Evolutionary conservation across 1,284 basidiomycete species (phyloP).

Genomic region (Ustilago trichophora): DNA sequence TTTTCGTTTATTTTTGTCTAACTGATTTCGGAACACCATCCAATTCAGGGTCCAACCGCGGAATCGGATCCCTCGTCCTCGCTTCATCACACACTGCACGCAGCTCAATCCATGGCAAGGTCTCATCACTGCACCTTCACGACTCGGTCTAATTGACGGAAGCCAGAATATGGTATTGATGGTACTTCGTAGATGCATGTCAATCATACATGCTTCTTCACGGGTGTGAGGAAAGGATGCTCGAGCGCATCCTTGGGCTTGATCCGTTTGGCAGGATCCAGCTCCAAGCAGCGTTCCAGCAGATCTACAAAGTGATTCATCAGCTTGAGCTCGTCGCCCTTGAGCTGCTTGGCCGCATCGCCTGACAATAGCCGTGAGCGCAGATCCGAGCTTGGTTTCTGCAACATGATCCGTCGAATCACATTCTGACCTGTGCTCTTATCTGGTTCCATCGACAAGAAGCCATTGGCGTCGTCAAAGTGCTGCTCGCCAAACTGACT

Average conservation of each 20-base stretch:
- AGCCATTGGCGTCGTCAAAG: slow-evolving; percentile 83
- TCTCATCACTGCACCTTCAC: no score
- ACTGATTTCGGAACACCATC: not conserved
- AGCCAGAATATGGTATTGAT: no score
- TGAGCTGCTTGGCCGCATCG: slow-evolving; percentile 76
- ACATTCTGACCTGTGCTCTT: slow-evolving; percentile 72
- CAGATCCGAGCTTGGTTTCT: slow-evolving; percentile 84
- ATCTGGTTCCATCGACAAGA: slow-evolving; percentile 57
- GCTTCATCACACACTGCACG: no score
- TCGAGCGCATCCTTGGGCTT: slow-evolving; percentile 85
- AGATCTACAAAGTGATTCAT: slow-evolving; percentile 87
- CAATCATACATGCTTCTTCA: not conserved
- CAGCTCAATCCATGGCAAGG: no score
- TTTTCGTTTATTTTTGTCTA: not conserved
- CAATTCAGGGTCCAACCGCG: not conserved
- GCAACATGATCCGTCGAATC: slow-evolving; percentile 80
- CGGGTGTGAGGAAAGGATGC: slow-evolving; percentile 76
- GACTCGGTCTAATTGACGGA: no score
- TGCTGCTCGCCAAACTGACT: slow-evolving; percentile 89
- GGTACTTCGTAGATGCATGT: no score
- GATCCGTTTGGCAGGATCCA: slow-evolving; percentile 88
- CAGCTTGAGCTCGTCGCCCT: slow-evolving; percentile 86
- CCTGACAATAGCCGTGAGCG: slow-evolving; percentile 83
- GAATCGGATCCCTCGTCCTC: not conserved
- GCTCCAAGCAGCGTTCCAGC: slow-evolving; percentile 85